These are phyloP conservation scores for Trametes sanguinea DNA, from an alignment of 768 basidiomycete species.

Conservation along the genomic window DNA sequence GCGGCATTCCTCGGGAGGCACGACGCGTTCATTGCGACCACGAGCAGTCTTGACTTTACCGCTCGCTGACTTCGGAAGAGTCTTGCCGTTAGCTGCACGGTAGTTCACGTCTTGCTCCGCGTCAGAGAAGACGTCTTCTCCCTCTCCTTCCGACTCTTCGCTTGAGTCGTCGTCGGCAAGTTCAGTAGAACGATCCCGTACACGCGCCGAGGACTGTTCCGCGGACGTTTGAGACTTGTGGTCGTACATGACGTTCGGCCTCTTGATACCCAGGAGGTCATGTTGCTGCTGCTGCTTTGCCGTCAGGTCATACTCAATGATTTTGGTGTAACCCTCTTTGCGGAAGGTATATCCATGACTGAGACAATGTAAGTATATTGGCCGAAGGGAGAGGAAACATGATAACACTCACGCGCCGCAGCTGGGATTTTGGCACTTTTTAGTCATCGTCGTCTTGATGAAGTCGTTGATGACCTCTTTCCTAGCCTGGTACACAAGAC, in stretches of 20 bases:
- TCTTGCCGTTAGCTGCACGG: slow-evolving; percentile 21
- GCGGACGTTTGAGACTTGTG: slow-evolving; percentile 19
- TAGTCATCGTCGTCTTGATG: slow-evolving; percentile 62
- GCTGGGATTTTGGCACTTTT: slow-evolving; percentile 72
- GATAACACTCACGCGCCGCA: slow-evolving; percentile 69
- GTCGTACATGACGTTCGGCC: slow-evolving; percentile 77
- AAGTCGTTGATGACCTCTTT: slow-evolving; percentile 85
- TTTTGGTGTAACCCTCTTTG: slow-evolving; percentile 91
- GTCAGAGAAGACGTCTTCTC: slow-evolving; percentile 51
- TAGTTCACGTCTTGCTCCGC: slow-evolving; percentile 38
- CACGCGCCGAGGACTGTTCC: not conserved
- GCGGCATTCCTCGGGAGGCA: slow-evolving; percentile 90
- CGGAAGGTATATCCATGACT: slow-evolving; percentile 86
- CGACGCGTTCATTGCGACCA: slow-evolving; percentile 87
- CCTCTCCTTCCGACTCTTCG: slow-evolving; percentile 50
- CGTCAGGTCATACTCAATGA: slow-evolving; percentile 91
- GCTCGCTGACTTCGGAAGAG: slow-evolving; percentile 71
- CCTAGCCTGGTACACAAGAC: slow-evolving; percentile 81
- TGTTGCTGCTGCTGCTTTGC: slow-evolving; percentile 71
- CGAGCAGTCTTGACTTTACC: slow-evolving; percentile 75
- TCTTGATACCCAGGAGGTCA: slow-evolving; percentile 51
- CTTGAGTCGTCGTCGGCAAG: slow-evolving; percentile 52
- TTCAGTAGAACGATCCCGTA: slow-evolving; percentile 32
- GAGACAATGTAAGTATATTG: slow-evolving; percentile 14
- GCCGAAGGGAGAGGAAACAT: not conserved